These are phyloP conservation scores for Fusarium robinianum DNA, from an alignment of 2,329 filamentous ascomycete species.

Conservation along the genomic window DNA sequence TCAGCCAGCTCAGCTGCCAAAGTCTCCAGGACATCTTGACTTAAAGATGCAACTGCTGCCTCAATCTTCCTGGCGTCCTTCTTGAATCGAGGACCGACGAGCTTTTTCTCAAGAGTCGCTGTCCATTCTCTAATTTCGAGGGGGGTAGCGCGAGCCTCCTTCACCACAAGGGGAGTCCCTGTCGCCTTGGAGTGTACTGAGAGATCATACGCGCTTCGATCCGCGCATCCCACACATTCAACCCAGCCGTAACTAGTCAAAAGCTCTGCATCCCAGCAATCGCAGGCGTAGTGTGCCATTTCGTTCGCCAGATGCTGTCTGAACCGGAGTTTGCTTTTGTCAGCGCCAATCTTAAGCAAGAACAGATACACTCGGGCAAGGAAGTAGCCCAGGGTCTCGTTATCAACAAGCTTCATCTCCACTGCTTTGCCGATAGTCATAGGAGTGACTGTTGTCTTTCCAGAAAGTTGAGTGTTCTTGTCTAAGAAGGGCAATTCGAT, in stretches of 20 bases:
- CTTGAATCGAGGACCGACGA: constrained; percentile 92
- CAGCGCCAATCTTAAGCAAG: constrained; percentile 83
- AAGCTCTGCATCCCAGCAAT: constrained; percentile 97
- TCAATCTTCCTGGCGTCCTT: constrained; percentile 88
- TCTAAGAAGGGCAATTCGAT: constrained; percentile 82
- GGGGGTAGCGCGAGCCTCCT: constrained; percentile 77
- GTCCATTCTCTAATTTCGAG: constrained; percentile 82
- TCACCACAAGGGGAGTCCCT: constrained; percentile 81
- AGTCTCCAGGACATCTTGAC: constrained; percentile 79
- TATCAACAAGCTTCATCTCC: constrained; percentile 80
- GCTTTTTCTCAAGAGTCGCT: constrained; percentile 87
- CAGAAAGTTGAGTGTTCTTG: constrained; percentile 80
- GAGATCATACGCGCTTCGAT: constrained; percentile 93
- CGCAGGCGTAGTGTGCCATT: constrained; percentile 85
- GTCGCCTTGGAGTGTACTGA: constrained; percentile 92
- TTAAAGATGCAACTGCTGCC: constrained; percentile 71
- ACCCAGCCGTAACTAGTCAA: constrained; percentile 93
- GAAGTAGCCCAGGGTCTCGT: constrained; percentile 98
- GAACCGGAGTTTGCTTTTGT: constrained; percentile 86
- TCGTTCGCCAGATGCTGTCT: constrained; percentile 86
- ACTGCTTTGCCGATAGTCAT: constrained; percentile 86
- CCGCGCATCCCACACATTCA: constrained; percentile 95
- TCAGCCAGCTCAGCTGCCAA: constrained; percentile 73
- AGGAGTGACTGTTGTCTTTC: constrained; percentile 74
- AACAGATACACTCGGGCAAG: constrained; percentile 90